These are phyloP conservation scores for Platanthera guangdongensis DNA, from an alignment of 106 monocot species.

Conservation along the genomic window DNA sequence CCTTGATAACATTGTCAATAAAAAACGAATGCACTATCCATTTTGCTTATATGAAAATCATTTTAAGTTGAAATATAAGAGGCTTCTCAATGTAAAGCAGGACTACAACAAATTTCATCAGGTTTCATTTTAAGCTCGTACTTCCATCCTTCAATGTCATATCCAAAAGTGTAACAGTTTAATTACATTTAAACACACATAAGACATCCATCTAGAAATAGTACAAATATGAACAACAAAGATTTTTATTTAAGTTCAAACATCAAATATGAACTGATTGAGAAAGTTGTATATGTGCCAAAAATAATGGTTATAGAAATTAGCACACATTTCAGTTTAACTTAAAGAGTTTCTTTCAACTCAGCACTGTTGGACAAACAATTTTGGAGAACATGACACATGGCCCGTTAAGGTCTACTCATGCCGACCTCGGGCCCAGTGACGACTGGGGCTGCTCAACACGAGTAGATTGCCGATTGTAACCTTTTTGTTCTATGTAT, in stretches of 20 bases:
- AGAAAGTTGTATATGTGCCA: neutral
- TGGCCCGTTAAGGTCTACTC: too few species aligned
- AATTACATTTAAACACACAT: neutral
- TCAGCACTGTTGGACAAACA: too few species aligned
- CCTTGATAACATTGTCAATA: neutral
- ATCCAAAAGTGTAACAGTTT: neutral
- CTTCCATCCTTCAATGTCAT: neutral
- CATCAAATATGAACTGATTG: neutral
- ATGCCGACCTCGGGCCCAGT: too few species aligned
- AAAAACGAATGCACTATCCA: neutral
- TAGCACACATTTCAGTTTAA: too few species aligned
- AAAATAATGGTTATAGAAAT: neutral
- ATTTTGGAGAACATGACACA: too few species aligned
- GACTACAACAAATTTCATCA: neutral
- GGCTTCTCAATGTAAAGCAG: neutral
- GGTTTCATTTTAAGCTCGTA: neutral
- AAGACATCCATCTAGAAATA: neutral
- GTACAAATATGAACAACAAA: neutral
- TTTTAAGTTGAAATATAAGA: neutral
- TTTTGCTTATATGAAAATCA: neutral
- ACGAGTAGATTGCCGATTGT: too few species aligned
- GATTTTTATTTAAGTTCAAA: neutral
- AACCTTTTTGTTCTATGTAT: too few species aligned
- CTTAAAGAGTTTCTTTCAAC: too few species aligned
- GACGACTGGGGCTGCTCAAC: too few species aligned